Evolutionary conservation across 2,329 filamentous ascomycete genomes (phyloP), one percentile per base, ranked within the genome.

Genomic region (Ambrosiella beaveri): DNA sequence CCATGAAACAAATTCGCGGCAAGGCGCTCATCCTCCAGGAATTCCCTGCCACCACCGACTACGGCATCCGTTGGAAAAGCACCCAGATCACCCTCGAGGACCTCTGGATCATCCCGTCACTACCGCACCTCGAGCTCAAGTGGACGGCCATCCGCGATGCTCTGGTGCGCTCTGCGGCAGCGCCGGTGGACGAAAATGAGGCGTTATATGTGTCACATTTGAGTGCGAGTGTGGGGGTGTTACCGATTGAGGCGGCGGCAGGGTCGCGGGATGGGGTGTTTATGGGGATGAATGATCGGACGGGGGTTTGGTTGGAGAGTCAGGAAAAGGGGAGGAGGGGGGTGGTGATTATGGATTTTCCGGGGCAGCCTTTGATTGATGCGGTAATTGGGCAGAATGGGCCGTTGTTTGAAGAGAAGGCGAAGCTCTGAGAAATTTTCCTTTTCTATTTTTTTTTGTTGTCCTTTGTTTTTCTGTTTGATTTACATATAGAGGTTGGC

Each of bases 231-330:
- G 69, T 75, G 1, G 74, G 73, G 41, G 73, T 77, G 8, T 61
- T 73, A 60, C 75, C 75, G 41, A 74, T 77, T 55, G 72, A 74
- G 63, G 75, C 73, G 1, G 74, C 74, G 9, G 74, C 74, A 0
- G 74, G 75, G 0, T 69, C 73, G n/a, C 63, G 64, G 56, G 71
- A 74, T 62, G 65, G 66, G 47, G 68, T 67, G 13, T 66, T 74
- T 3, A 63, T 64, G n/a, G 74, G 74, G 36, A 74, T 76, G 68
- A 77, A 77, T 58, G 74, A 76, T 62, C 69, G 71, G 66, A 75
- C 73, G 39, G 73, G 73, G 38, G 65, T 66, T 62, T 76, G 71
- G 70, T 65, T 75, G 41, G 64, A 66, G 38, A 65, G 69, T 44
- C 38, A 60, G 38, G 35, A 27, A 9, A 66, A 64, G 38, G 64